Conservation (phyloP, 2,329 filamentous ascomycete genomes). For the Coniochaeta pulveracea region DNA sequence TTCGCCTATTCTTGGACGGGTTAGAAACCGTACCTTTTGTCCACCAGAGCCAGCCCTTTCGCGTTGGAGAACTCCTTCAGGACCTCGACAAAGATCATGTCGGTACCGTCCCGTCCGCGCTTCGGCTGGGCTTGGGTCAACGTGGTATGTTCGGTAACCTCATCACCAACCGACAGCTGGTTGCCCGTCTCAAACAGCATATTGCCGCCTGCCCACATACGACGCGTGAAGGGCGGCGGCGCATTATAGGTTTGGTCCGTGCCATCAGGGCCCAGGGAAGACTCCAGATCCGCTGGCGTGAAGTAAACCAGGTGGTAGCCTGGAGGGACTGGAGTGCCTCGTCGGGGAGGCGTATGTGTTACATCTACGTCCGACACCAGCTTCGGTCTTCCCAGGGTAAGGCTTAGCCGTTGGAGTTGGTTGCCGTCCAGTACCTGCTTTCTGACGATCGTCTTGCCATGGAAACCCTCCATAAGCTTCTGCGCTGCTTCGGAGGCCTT, state of each 20-base stretch:
- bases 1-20: no score
- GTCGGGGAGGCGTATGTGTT: conserved; percentile 22
- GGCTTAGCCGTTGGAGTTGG: conserved; percentile 48
- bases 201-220: conserved; percentile 58
- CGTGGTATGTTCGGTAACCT: conserved; percentile 42
- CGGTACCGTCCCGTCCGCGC: conserved; percentile 38
- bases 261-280: conserved; percentile 45
- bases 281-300: conserved; percentile 42
- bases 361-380: conserved; percentile 29
- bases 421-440: conserved; percentile 47
- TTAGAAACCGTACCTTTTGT: conserved; percentile 42
- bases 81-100: conserved; percentile 55
- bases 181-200: conserved; percentile 32
- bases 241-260: conserved; percentile 51
- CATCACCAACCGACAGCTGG: conserved; percentile 39
- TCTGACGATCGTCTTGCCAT: conserved; percentile 15
- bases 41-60: conserved; percentile 38
- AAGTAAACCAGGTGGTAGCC: conserved; percentile 56
- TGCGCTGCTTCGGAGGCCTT: conserved; percentile 11
- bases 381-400: conserved; percentile 40
- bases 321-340: conserved; percentile 39
- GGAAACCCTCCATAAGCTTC: conserved; percentile 19
- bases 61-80: conserved; percentile 46
- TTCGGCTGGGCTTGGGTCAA: conserved; percentile 43
- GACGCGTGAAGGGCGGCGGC: conserved; percentile 44